Base-by-base conservation (phyloP, 169 alveolate species). In the Eimeria sp. region DNA sequence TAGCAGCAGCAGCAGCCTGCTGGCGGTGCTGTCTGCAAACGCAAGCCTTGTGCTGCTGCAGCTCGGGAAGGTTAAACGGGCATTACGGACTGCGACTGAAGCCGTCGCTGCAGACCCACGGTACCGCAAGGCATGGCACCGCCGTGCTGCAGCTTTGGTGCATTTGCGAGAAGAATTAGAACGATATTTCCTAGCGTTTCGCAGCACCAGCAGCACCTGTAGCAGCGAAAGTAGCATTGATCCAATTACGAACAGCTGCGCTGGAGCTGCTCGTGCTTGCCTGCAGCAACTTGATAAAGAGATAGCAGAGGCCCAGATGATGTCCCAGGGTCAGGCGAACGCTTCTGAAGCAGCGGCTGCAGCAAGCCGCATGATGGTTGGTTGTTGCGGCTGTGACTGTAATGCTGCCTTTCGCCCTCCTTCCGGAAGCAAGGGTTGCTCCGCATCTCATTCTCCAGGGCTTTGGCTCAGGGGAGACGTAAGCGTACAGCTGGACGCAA, bases 91-190 rank as follows among this genome's bases (percentile, higher is more conserved):
- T 49, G 91, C 91, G 30, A 83, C 91, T n/a, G 91, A 51, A 27
- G 91, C 91, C 47, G 91, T 58, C 58, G 76, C 76, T 54, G 73
- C 75, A 18, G 76, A 83, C 51, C 91, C 91, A 34, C 18, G 54
- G 76, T 83, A 83, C 75, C 57, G 91, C 67, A 83, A 83, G 91
- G 91, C 91, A 13, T 83, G 91, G 91, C 75, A 83, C 67, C 76
- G 91, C 13, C 91, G 91, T 57, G 91, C 91, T 11, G 76, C 75
- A 11, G 91, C 76, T 83, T 54, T 83, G 91, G 91, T 30, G 20
- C 70, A 61, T 27, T 54, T 83, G 73, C 76, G 76, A 25, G 76
- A 30, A 27, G 51, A 5, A 34, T 54, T 83, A 57, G 76, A 83
- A 27, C 54, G 67, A 4, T 30, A 58, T 18, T 57, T 83, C 75